These are phyloP conservation scores for Trichoderma guizhouense DNA, from an alignment of 2,329 filamentous ascomycete species.

Conservation along the genomic window DNA sequence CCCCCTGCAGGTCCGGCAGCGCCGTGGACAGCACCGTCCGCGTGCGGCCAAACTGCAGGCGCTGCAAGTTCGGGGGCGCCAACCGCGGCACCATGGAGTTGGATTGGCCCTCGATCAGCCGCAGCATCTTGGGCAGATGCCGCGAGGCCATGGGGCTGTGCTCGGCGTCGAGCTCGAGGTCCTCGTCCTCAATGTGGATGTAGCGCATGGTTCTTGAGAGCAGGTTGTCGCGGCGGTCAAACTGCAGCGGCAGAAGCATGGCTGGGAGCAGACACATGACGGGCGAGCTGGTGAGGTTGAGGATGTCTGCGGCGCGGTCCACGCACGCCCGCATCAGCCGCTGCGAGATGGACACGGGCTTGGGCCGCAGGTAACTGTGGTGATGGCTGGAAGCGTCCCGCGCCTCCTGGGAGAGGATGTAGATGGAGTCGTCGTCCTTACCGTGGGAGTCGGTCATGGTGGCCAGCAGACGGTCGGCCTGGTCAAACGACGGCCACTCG, in stretches of 20 bases:
- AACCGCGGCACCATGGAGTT: background rate
- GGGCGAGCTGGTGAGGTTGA: background rate
- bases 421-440: background rate
- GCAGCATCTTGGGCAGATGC: conserved; percentile 3
- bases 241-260: conserved; percentile 8
- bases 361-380: background rate
- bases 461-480: background rate
- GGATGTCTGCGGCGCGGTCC: background rate
- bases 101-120: conserved; percentile 4
- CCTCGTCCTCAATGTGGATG: background rate
- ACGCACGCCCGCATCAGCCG: conserved; percentile 5
- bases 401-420: background rate
- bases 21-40: conserved; percentile 12
- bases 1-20: conserved; percentile 7
- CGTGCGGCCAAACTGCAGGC: conserved; percentile 8
- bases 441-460: background rate
- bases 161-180: background rate
- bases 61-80: conserved; percentile 9
- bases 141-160: background rate
- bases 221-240: background rate
- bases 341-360: conserved; percentile 5
- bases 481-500: background rate
- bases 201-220: background rate
- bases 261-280: conserved; percentile 6
- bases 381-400: background rate